Evolutionary conservation across 2,329 filamentous ascomycete genomes (phyloP).

Genomic region (Elsinoe ampelina): DNA sequence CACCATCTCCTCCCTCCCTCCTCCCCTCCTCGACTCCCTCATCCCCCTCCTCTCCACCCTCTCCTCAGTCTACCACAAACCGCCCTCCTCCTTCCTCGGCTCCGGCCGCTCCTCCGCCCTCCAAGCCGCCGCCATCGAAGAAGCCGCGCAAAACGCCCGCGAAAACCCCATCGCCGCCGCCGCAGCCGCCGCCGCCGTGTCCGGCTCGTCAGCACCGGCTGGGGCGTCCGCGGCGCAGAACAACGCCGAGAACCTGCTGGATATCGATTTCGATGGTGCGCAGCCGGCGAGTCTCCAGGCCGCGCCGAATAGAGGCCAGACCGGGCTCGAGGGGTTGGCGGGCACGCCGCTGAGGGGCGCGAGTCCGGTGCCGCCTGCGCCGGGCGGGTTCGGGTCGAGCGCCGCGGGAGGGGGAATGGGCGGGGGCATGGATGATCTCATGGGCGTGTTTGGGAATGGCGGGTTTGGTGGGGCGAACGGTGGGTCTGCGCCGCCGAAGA

Average conservation of each 20-base stretch:
- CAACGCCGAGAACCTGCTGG: constrained; percentile 89
- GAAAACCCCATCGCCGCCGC: constrained; percentile 92
- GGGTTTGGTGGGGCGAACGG: constrained; percentile 27
- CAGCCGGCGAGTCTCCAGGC: constrained; percentile 79
- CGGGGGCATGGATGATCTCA: constrained; percentile 68
- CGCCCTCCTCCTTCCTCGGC: constrained; percentile 93
- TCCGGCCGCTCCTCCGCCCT: constrained; percentile 91
- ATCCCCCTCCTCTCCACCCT: constrained; percentile 86
- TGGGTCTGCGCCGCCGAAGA: constrained; percentile 18
- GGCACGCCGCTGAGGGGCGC: constrained; percentile 61
- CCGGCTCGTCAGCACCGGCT: constrained; percentile 29
- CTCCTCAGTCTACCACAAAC: constrained; percentile 96
- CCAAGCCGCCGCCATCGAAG: constrained; percentile 90
- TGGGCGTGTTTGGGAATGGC: constrained; percentile 54
- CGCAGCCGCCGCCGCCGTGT: constrained; percentile 57
- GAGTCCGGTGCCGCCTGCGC: constrained; percentile 43
- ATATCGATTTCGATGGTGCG: constrained; percentile 91
- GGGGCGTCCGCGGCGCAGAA: constrained; percentile 51
- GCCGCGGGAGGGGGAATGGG: constrained; percentile 24
- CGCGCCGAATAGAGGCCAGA: constrained; percentile 42
- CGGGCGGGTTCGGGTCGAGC: constrained; percentile 26
- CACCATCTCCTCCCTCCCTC: constrained; percentile 83
- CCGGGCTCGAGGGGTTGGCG: constrained; percentile 45
- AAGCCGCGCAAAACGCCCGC: constrained; percentile 81
- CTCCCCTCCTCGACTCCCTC: constrained; percentile 77